Percentiles rank a stretch among this genome's conserved stretches.
Evolutionary conservation across 805 yeast genomes (phyloP).

Genomic region (Hemisphaericaspora nanyangensis): DNA sequence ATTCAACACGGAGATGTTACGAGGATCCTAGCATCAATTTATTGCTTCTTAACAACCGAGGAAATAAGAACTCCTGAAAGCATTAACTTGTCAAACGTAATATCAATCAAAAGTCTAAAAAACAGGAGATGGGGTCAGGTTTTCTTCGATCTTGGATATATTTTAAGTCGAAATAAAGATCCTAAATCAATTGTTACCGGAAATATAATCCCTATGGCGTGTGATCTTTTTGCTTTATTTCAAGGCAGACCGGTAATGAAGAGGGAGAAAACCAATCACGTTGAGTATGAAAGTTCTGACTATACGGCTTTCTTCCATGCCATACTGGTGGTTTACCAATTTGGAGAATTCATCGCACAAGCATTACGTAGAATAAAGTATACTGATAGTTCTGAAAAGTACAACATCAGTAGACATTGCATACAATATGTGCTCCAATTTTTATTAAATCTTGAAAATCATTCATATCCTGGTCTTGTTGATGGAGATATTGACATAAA

Average conservation of each 20-base stretch:
- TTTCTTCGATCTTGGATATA: conserved; percentile 74
- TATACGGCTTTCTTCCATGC: conserved; percentile 72
- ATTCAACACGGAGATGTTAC: conserved; percentile 62
- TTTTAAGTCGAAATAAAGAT: conserved; percentile 65
- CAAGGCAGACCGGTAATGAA: conserved; percentile 74
- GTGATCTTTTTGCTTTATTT: conserved; percentile 63
- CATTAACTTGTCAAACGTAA: conserved; percentile 33
- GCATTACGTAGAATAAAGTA: conserved; percentile 30
- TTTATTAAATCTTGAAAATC: conserved; percentile 27
- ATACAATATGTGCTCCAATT: conserved; percentile 27
- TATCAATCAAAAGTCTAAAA: conserved; percentile 47
- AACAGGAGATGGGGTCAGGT: conserved; percentile 76
- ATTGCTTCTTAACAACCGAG: conserved; percentile 57
- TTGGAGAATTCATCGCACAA: conserved; percentile 52
- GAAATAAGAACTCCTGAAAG: conserved; percentile 43
- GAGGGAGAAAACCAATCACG: conserved; percentile 76
- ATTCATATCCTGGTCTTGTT: conserved; percentile 22
- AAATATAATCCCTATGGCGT: conserved; percentile 52
- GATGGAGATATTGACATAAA: conserved; percentile 27
- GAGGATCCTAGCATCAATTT: conserved; percentile 58
- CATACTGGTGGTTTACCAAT: conserved; percentile 61
- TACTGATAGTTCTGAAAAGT: conserved; percentile 8
- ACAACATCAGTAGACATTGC: conserved; percentile 20
- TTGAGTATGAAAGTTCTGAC: conserved; percentile 86
- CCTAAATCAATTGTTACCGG: conserved; percentile 43